Evolutionary conservation across 805 yeast species (phyloP), one percentile per base, ranked within the genome.

Genomic region (Peterozyma xylosa): DNA sequence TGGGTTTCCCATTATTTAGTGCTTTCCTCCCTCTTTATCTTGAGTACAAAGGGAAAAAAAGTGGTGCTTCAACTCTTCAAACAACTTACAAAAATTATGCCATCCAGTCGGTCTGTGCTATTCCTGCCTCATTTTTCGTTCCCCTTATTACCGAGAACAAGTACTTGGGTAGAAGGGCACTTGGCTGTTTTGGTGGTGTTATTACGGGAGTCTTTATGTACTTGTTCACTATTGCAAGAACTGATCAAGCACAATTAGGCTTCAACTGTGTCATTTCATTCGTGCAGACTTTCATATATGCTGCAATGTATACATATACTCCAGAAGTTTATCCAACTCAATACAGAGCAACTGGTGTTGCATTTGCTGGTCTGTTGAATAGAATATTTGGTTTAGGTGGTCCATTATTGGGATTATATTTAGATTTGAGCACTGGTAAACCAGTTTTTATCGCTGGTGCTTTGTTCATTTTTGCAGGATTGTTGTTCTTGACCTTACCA

Each of bases 371-470:
- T 17, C 59, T 64, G 3, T 55, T 57, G 39, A 63, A 64, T 37
- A 53, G 70, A 47, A 48, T 58, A n/a, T 57, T 62, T 30, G 64
- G 65, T 3, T 58, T 60, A 11, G 53, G 64, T 44, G 67, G 66
- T 4, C 69, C 70, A 4, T 35, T 35, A 35, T 35, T 35, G 17
- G 37, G 37, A 3, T 35, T 35, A 18, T 63, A 53, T 45, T 71
- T 70, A 3, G 61, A 67, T 42, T 59, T 67, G 47, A 52, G 60
- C 14, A 67, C 70, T 2, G 55, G 69, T 7, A 70, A 69, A 1
- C 72, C 72, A 2, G 66, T 67, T 27, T 67, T 55, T 49, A 69
- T 66, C 11, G 58, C 67, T 33, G 71, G 71, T 0, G 68, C 71
- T 3, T 55, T 67, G 33, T 67, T 68, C 42, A 43, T 67, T 27